Conservation (phyloP, 2,329 filamentous ascomycete genomes). For the Trichoderma simmonsii region DNA sequence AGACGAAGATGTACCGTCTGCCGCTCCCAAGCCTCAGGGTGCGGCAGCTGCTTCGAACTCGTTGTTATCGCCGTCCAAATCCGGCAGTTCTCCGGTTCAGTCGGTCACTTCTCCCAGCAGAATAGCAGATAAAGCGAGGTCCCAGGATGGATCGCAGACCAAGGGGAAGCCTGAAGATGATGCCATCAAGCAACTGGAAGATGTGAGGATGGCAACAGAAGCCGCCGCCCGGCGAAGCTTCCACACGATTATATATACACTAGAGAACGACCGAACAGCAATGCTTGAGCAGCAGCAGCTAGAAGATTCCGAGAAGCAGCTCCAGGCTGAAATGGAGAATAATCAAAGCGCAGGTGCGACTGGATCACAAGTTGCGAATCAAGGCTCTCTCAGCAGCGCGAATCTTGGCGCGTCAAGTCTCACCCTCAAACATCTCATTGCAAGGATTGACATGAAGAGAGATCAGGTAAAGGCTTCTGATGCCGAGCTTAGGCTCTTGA, state of each 20-base stretch:
- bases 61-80: constrained; percentile 67
- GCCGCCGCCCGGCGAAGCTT: constrained; percentile 88
- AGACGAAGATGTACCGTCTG: constrained; percentile 56
- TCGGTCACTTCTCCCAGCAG: constrained; percentile 61
- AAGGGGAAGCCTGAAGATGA: constrained; percentile 74
- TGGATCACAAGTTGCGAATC: constrained; percentile 58
- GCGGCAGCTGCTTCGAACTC: constrained; percentile 52
- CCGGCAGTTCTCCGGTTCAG: constrained; percentile 63
- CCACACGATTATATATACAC: constrained; percentile 88
- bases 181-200: constrained; percentile 87
- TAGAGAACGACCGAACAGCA: constrained; percentile 91
- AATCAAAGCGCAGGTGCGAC: constrained; percentile 51
- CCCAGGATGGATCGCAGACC: constrained; percentile 46
- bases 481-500: constrained; percentile 83
- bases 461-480: constrained; percentile 88
- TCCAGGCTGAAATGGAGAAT: constrained; percentile 90
- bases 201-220: constrained; percentile 85
- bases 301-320: constrained; percentile 92
- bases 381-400: constrained; percentile 86
- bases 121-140: constrained; percentile 52
- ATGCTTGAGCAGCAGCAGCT: constrained; percentile 98
- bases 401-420: constrained; percentile 95
- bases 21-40: constrained; percentile 51
- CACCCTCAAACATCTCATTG: constrained; percentile 94
- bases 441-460: constrained; percentile 89